Conservation (phyloP, 2,329 filamentous ascomycete genomes). For the Ilyonectria destructans region DNA sequence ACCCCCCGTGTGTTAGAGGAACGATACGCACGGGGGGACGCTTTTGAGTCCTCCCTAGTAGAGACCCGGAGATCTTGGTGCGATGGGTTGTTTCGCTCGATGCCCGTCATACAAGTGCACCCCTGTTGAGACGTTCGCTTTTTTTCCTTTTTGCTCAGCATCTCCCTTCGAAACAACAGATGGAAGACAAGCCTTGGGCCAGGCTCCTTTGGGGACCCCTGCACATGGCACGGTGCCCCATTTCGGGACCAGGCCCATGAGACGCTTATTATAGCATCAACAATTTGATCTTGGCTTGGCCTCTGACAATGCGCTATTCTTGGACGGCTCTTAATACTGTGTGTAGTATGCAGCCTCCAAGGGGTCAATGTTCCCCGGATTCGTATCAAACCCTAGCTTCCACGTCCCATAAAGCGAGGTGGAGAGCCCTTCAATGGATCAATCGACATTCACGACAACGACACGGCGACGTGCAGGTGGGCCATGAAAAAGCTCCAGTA, state of each 20-base stretch:
- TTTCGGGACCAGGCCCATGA: conserved; percentile 20
- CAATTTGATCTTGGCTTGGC: conserved; percentile 4
- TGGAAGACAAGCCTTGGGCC: conserved; percentile 6
- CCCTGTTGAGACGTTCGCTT: conserved; percentile 16
- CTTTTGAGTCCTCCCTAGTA: not conserved
- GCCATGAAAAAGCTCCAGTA: not conserved
- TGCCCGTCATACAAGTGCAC: conserved; percentile 16
- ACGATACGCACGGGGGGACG: too few relatives aligned
- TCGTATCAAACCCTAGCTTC: conserved; percentile 11
- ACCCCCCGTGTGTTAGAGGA: too few relatives aligned
- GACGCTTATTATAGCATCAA: conserved; percentile 30
- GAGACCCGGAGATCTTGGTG: conserved; percentile 18
- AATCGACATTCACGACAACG: conserved; percentile 15
- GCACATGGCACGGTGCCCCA: conserved; percentile 21
- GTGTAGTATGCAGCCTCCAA: not conserved
- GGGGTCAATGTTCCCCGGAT: conserved; percentile 15
- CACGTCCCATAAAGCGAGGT: conserved; percentile 7
- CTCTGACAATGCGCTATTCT: conserved; percentile 16
- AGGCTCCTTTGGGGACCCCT: conserved; percentile 26
- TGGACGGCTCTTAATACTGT: not conserved
- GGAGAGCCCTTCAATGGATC: conserved; percentile 8
- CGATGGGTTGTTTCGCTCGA: conserved; percentile 22
- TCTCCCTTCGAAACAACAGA: conserved; percentile 22
- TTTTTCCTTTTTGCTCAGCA: conserved; percentile 17
- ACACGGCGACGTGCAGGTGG: not conserved